phyloP scores from a whole-genome alignment of 2,329 filamentous ascomycete genomes.

The Cercospora zeina region DNA sequence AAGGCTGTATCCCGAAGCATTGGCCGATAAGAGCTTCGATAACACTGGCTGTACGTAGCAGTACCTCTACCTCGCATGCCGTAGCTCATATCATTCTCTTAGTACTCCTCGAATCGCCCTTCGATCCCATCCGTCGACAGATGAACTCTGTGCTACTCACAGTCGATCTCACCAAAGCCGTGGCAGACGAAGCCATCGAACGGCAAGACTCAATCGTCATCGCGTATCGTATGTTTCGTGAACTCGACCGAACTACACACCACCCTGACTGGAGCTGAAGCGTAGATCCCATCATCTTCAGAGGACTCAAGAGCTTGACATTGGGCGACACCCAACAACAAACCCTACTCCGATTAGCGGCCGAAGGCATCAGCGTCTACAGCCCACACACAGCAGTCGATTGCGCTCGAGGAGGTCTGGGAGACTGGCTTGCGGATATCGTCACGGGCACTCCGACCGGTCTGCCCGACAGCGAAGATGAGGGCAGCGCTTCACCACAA shows the following conservation, averaged over 20 bases:
- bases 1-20: constrained; percentile 81
- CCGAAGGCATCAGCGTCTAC: constrained; percentile 87
- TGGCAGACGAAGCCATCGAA: constrained; percentile 84
- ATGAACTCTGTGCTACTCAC: constrained; percentile 74
- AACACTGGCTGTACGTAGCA: constrained; percentile 71
- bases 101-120: constrained; percentile 71
- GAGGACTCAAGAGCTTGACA: constrained; percentile 84
- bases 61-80: background rate
- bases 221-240: constrained; percentile 71
- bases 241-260: background rate
- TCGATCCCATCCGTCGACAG: constrained; percentile 56
- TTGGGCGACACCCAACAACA: constrained; percentile 82
- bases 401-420: constrained; percentile 78
- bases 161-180: constrained; percentile 84
- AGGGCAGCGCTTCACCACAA: constrained; percentile 21
- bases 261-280: constrained; percentile 37
- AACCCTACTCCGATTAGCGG: constrained; percentile 76
- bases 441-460: constrained; percentile 60
- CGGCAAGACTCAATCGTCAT: constrained; percentile 76
- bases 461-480: constrained; percentile 26
- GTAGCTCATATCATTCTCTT: background rate
- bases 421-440: constrained; percentile 90
- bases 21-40: constrained; percentile 90
- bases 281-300: constrained; percentile 93
- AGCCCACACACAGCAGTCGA: constrained; percentile 94